Evolutionary conservation across 441 rosid genomes (phyloP).

Genomic region (Lagerstroemia fauriei): DNA sequence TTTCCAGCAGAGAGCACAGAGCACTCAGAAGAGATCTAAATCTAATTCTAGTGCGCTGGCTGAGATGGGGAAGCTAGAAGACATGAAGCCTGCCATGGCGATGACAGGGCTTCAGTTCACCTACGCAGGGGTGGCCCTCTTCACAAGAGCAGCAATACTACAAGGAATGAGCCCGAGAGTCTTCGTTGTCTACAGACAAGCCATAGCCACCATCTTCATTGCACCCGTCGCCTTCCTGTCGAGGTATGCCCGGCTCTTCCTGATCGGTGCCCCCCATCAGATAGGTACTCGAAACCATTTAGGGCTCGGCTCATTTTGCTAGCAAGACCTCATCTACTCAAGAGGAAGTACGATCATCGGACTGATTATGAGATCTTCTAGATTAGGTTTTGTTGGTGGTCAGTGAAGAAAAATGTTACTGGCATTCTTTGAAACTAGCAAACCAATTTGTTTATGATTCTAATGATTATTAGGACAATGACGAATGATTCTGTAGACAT

Average conservation of each 20-base stretch:
- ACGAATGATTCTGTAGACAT: neutral
- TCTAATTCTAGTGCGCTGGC: neutral
- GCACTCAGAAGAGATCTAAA: neutral
- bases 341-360: too few relatives aligned
- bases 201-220: constrained; percentile 44
- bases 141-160: constrained; percentile 47
- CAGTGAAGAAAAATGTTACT: too few relatives aligned
- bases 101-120: constrained; percentile 50
- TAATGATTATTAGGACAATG: neutral
- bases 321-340: neutral
- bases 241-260: constrained; percentile 24
- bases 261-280: neutral
- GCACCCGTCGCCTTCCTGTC: constrained; percentile 45
- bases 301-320: neutral
- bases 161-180: constrained; percentile 54
- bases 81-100: constrained; percentile 42
- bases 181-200: constrained; percentile 55
- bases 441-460: constrained; percentile 23
- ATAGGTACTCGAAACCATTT: too few relatives aligned
- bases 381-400: too few relatives aligned
- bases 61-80: constrained; percentile 35
- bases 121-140: constrained; percentile 43
- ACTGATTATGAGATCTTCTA: too few relatives aligned
- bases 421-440: too few relatives aligned
- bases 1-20: neutral